Evolutionary conservation across 2,329 filamentous ascomycete species (phyloP), one percentile per base, ranked within the genome.

Genomic region (Cordyceps militaris): DNA sequence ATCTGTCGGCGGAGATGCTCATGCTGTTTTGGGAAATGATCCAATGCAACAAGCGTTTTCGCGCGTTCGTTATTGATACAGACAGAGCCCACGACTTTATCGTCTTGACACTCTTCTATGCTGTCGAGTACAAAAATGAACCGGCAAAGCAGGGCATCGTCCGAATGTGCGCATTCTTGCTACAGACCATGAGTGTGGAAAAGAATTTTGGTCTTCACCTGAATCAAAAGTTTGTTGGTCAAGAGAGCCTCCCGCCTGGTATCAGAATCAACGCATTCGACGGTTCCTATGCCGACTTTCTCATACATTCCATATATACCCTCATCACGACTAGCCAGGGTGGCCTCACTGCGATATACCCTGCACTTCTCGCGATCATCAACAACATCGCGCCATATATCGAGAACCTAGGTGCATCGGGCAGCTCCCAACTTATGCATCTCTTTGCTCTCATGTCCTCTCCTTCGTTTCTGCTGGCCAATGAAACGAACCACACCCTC

Each of bases 11-110:
- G 1, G 94, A 99, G 72, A 95, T 95, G 76, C 86, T 97, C 57
- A 94, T 97, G 82, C 79, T 99, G 2, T 97, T 97, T 69, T 99
- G 94, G 94, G 94, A 99, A 75, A 85, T 91, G 38, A 84, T 94
- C 4, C 94, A 99, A 72, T 97, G 93, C 79, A 99, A 99, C 74
- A 97, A 96, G 74, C 83, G 93, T 59, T 99, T 99, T 74, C 83
- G 94, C 32, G 91, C 91, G 1, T 99, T 97, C 72, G 94, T 99
- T 66, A 93, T 97, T 62, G 94, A 99, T 65, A 97, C 94, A 0
- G 91, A 94, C 67, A 81, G 93, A 56, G 90, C 89, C 0, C 90
- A 97, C 66, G 94, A 99, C 69, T 97, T 97, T 71, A 81, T 97
- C 53, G 84, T 97, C 13, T 77, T 97, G 21, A 85, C 95, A 42